Conservation (phyloP, 352 stramenopile genomes). For the Globisporangium paddicum region DNA sequence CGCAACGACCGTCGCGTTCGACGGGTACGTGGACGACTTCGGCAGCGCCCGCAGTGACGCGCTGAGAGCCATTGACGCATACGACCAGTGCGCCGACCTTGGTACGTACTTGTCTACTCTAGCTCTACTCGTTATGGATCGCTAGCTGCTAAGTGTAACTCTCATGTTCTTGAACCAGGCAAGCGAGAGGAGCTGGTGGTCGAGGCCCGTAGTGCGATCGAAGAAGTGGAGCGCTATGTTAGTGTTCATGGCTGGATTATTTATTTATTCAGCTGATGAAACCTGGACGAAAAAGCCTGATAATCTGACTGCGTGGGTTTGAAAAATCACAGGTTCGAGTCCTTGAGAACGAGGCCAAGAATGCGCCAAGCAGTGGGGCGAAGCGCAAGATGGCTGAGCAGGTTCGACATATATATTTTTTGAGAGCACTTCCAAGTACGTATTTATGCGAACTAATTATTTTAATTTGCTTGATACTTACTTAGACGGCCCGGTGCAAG, state of each 20-base stretch:
- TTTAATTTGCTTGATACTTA: not conserved
- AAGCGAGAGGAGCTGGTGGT: conserved; percentile 45
- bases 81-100: conserved; percentile 20
- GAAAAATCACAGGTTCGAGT: conserved; percentile 40
- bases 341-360: conserved; percentile 55
- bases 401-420: not conserved
- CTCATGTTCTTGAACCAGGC: conserved; percentile 9
- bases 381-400: conserved; percentile 52
- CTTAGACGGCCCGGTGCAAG: conserved; percentile 31
- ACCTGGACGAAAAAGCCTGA: not conserved
- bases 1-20: conserved; percentile 25
- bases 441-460: not conserved
- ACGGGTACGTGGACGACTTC: conserved; percentile 55
- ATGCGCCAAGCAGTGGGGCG: conserved; percentile 13
- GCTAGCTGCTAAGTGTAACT: not conserved
- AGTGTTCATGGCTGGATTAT: not conserved
- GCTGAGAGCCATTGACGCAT: conserved; percentile 43
- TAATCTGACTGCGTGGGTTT: not conserved
- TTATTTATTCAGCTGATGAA: not conserved
- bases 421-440: not conserved
- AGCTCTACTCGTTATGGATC: too few species aligned
- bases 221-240: conserved; percentile 79
- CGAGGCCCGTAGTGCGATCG: conserved; percentile 36
- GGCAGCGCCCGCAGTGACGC: conserved; percentile 39
- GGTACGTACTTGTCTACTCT: conserved; percentile 17